Evolutionary conservation across 2,329 filamentous ascomycete species (phyloP), one percentile per base, ranked within the genome.

Genomic region (Fusarium continuum): DNA sequence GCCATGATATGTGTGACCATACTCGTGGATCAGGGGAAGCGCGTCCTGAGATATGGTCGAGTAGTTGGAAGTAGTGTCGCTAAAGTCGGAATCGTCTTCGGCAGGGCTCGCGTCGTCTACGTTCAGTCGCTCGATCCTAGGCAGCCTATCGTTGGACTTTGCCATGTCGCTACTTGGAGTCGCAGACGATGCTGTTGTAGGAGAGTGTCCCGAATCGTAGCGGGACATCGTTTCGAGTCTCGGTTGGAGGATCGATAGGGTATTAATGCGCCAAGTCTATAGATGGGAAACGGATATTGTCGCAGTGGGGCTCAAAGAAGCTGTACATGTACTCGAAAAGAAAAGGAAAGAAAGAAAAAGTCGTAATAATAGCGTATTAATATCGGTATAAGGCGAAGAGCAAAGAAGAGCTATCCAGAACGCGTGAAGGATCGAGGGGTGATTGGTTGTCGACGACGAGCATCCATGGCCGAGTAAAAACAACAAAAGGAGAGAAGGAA

Each of bases 1-100:
- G 19, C 73, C 75, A 41, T 77, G 74, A 54, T 77, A 77, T n/a
- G 67, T 71, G 47, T 76, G 75, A 8, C 71, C 74, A 54, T 75
- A 75, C 36, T 71, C 73, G 54, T 58, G 69, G 19, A 77, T 76
- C 28, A 72, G 69, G 29, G 74, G 72, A 9, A 75, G 60, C 4
- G 70, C 65, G 39, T 76, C 74, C 38, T 72, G 70, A 2, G 75
- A 76, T 34, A 75, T 74, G 35, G 75, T 74, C 5, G 73, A 75
- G 61, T 73, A 77, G 46, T 75, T 70, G 23, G 74, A 76, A 16
- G 53, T 68, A 3, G 70, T 68, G 31, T 73, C 74, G 50, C 68
- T 71, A 23, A 65, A 66, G 36, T 70, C 67, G 10, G 63, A 55
- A 13, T 69, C 68, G 22, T 67, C 63, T 22, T 70, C 67, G 38